Evolutionary conservation across 225 moss, liverwort and hornwort genomes (phyloP).

Genomic region (Climacium dendroides): DNA sequence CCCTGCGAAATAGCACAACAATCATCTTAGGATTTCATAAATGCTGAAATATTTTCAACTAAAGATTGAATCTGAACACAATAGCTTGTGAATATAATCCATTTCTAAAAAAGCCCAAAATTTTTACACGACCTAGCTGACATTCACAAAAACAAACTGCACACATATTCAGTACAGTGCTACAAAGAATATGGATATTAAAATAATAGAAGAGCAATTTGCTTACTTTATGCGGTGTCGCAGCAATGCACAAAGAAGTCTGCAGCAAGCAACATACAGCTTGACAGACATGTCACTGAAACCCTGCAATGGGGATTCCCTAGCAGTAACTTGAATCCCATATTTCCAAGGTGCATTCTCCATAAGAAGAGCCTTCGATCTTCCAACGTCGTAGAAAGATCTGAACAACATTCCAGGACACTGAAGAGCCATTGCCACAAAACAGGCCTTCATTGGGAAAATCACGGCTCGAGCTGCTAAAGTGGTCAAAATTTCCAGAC

Average conservation of each 20-base stretch:
- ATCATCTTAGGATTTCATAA: background rate
- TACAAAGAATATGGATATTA: background rate
- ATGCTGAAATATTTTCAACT: background rate
- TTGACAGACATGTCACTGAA: conserved; percentile 18
- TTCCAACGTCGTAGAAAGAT: conserved; percentile 48
- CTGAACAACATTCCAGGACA: conserved; percentile 72
- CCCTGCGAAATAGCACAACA: conserved; percentile 35
- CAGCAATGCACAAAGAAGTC: conserved; percentile 74
- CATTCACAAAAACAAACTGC: background rate
- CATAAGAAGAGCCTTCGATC: conserved; percentile 11
- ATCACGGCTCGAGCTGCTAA: conserved; percentile 66
- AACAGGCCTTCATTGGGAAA: conserved; percentile 71
- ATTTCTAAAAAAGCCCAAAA: background rate
- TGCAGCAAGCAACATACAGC: conserved; percentile 81
- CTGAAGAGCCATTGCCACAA: conserved; percentile 73
- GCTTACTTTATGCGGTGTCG: conserved; percentile 70
- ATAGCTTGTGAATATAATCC: background rate
- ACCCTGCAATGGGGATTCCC: background rate
- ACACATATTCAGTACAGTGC: background rate
- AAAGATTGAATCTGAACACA: background rate
- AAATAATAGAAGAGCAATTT: background rate
- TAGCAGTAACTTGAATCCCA: background rate
- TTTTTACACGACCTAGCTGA: background rate
- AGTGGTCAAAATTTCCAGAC: conserved; percentile 60
- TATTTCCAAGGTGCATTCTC: conserved; percentile 5